Conservation (phyloP, 75 land plant species). For the Gnetum montanum region DNA sequence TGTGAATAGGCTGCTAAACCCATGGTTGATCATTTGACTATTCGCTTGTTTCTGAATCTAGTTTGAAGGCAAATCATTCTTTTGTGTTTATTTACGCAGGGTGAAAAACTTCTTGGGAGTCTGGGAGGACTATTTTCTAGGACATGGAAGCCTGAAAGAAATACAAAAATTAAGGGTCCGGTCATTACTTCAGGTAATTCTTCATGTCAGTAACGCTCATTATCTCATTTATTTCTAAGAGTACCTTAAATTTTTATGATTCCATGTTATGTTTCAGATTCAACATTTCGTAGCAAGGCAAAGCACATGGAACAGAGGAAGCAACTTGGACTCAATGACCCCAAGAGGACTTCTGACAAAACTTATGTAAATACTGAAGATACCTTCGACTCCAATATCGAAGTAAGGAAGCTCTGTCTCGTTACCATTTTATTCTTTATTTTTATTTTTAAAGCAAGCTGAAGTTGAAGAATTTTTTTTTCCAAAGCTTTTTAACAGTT, state of each 20-base stretch:
- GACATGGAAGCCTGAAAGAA: conserved; percentile 91
- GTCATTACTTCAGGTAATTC: conserved; percentile 31
- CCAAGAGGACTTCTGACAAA: conserved; percentile 18
- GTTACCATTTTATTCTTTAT: neutral
- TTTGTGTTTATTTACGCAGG: conserved; percentile 38
- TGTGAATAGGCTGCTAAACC: too few relatives aligned
- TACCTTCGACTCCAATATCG: conserved; percentile 40
- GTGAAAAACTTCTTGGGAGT: conserved; percentile 91
- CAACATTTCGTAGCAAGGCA: conserved; percentile 35
- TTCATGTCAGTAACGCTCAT: neutral
- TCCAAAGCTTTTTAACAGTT: neutral
- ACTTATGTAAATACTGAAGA: conserved; percentile 18
- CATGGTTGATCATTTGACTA: too few relatives aligned
- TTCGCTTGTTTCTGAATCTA: too few relatives aligned
- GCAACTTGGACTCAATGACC: conserved; percentile 35
- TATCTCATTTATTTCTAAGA: neutral
- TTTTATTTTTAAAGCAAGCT: neutral
- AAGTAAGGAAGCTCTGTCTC: conserved; percentile 27
- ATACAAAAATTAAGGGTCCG: conserved; percentile 56
- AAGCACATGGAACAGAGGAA: conserved; percentile 56
- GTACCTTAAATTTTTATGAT: neutral
- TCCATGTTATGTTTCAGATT: conserved; percentile 25
- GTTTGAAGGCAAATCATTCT: too few relatives aligned
- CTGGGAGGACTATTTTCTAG: conserved; percentile 90
- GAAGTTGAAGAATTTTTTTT: neutral